A percentile compares a stretch with the other conserved stretches of the same genome.
These are phyloP conservation scores for Lentinula aciculospora DNA, from an alignment of 768 basidiomycete species.

Conservation along the genomic window DNA sequence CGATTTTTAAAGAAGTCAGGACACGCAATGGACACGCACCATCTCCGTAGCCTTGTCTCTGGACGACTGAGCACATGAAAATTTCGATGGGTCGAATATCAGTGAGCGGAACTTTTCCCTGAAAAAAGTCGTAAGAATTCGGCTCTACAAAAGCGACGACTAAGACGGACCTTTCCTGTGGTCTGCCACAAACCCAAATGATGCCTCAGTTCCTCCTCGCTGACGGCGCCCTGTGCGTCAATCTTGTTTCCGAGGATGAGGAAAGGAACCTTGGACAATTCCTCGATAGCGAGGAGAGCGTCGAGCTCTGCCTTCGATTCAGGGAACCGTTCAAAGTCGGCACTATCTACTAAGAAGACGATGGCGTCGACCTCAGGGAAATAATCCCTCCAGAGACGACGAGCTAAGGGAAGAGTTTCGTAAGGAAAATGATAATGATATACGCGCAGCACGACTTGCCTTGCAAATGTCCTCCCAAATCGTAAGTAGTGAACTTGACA, in stretches of 20 bases:
- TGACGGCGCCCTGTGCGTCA: constrained; percentile 95
- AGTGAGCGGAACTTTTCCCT: constrained; percentile 96
- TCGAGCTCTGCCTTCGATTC: constrained; percentile 98
- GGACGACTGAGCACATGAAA: constrained; percentile 99
- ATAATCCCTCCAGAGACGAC: constrained; percentile 98
- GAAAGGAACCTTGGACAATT: constrained; percentile 95
- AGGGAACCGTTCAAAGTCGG: constrained; percentile 92
- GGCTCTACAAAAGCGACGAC: neutral
- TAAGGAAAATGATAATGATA: neutral
- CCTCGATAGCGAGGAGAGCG: constrained; percentile 91
- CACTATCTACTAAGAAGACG: constrained; percentile 96
- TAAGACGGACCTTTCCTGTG: constrained; percentile 83
- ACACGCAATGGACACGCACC: constrained; percentile 39
- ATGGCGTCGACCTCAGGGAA: constrained; percentile 99
- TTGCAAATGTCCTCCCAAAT: constrained; percentile 96
- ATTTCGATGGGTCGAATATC: constrained; percentile 98
- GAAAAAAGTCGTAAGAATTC: neutral
- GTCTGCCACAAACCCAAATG: constrained; percentile 96
- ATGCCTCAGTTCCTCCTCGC: constrained; percentile 95
- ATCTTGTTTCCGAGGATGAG: constrained; percentile 99
- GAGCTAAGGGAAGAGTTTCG: constrained; percentile 45
- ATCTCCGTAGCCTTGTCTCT: constrained; percentile 97
- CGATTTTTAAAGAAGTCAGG: neutral
- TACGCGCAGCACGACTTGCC: constrained; percentile 40
- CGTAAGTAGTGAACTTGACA: constrained; percentile 98